phyloP scores from a whole-genome alignment of 225 moss, liverwort and hornwort genomes.

The Straminergon stramineum region DNA sequence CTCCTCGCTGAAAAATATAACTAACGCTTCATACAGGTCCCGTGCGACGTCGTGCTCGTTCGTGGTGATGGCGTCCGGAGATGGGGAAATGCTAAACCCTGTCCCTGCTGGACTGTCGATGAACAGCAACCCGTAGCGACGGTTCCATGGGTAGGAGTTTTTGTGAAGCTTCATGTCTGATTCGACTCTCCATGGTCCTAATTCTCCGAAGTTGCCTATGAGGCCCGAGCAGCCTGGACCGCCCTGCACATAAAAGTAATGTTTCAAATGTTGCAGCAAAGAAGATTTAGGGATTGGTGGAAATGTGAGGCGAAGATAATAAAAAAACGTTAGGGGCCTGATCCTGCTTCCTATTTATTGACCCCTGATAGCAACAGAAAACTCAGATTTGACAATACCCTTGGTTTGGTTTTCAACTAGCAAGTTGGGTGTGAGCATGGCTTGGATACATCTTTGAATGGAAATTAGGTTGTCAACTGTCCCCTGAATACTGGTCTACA shows the following conservation, averaged over 20 bases:
- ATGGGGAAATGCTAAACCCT: constrained; percentile 36
- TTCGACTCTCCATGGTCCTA: constrained; percentile 41
- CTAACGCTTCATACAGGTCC: constrained; percentile 23
- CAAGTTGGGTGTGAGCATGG: neutral
- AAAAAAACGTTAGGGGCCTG: neutral
- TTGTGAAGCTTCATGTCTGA: constrained; percentile 16
- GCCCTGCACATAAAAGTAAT: neutral
- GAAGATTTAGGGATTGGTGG: neutral
- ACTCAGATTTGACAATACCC: neutral
- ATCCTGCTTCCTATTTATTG: neutral
- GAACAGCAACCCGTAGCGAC: constrained; percentile 33
- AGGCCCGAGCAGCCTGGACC: constrained; percentile 42
- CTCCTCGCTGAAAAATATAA: constrained; percentile 15
- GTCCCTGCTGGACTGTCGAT: constrained; percentile 47
- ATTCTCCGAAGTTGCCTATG: constrained; percentile 39
- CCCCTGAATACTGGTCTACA: neutral
- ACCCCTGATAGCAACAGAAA: neutral
- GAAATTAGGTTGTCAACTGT: neutral
- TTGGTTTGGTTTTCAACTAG: neutral
- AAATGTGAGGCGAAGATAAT: neutral
- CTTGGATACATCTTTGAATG: neutral
- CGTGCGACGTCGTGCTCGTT: constrained; percentile 24
- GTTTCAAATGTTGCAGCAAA: neutral
- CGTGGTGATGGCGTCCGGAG: constrained; percentile 14
- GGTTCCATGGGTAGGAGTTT: constrained; percentile 33